A percentile compares a stretch with the other conserved stretches of the same genome.
These are phyloP conservation scores for Boletus smithii DNA, from an alignment of 1,284 basidiomycete species.

Conservation along the genomic window DNA sequence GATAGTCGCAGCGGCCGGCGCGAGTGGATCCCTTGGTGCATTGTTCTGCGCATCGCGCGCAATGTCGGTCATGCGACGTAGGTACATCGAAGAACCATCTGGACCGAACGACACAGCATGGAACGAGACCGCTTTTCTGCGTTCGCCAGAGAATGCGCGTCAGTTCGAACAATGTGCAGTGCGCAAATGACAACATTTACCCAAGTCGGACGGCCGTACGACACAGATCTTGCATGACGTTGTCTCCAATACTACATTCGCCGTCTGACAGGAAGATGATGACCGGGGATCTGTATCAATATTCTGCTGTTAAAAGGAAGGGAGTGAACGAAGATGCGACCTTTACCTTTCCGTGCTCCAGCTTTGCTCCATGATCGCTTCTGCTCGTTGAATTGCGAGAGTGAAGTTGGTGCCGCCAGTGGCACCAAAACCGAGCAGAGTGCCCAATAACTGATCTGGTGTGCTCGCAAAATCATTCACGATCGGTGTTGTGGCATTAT, in stretches of 20 bases:
- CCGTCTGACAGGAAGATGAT: slow-evolving; percentile 66
- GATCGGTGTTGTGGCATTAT: slow-evolving; percentile 27
- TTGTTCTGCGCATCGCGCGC: slow-evolving; percentile 48
- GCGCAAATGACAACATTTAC: slow-evolving; percentile 29
- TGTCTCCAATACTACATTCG: slow-evolving; percentile 43
- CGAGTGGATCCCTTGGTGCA: slow-evolving; percentile 45
- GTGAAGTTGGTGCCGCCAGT: slow-evolving; percentile 49
- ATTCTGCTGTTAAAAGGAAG: neutral
- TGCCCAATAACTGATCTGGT: slow-evolving; percentile 45
- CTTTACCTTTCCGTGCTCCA: slow-evolving; percentile 57
- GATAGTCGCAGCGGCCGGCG: slow-evolving; percentile 36
- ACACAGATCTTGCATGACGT: slow-evolving; percentile 45
- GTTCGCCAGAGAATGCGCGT: neutral
- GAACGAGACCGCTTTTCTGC: slow-evolving; percentile 48
- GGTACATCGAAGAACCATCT: slow-evolving; percentile 27
- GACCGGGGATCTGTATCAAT: slow-evolving; percentile 46
- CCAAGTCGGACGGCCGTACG: slow-evolving; percentile 46
- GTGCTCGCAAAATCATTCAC: slow-evolving; percentile 49
- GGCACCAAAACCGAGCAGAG: slow-evolving; percentile 35
- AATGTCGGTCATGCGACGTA: slow-evolving; percentile 54
- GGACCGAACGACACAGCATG: slow-evolving; percentile 59
- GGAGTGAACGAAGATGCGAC: neutral
- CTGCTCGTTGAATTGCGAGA: slow-evolving; percentile 39
- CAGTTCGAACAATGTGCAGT: neutral
- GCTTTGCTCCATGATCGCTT: slow-evolving; percentile 41